Base-by-base conservation (phyloP, 306 rosid species). In the Crataegus laevigata region DNA sequence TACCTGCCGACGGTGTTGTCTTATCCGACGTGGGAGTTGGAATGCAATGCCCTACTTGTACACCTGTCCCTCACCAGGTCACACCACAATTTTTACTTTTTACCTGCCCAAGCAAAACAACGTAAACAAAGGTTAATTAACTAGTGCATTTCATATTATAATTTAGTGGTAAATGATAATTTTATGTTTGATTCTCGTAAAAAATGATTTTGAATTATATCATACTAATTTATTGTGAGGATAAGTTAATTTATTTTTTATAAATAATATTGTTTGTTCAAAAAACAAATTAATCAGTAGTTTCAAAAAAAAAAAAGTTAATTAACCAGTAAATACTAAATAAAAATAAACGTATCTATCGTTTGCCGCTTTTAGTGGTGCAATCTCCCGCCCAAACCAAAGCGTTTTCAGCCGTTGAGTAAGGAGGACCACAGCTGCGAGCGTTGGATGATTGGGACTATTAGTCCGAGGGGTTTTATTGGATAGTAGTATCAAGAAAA, bases 1-100 rank as follows among this genome's bases (percentile, higher is more conserved):
- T 75, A 86, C 90, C 91, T 76, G 88, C 87, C 90, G 92, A 85
- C 89, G 89, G 97, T 84, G 89, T 86, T 85, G 97, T 91, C 91
- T 83, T 86, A 85, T 89, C 77, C 83, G 59, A 18, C 85, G 22
- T 80, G 60, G 83, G 75, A 79, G 58, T 42, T 43, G 36, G 38
- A 68, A 57, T 80, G 69, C 65, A 77, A 66, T 38, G 43, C 43
- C 43, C 43, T 0, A 72, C 79, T 72, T 75, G 55, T 73, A 24
- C 74, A n/a, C 73, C 62, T 75, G 61, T 25, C 52, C 29, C 58
- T 12, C 79, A 36, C 40, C 2, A 9, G 40, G 40, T 7, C 10
- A 17, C 42, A 11, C 81, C 15, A 69, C 22, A 14, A 10, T 22
- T 52, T 6, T 52, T 9, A 40, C 43, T 40, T 40, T 38, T 9